Conservation (phyloP, 208 protist species). For the Balamuthia mandrillaris region DNA sequence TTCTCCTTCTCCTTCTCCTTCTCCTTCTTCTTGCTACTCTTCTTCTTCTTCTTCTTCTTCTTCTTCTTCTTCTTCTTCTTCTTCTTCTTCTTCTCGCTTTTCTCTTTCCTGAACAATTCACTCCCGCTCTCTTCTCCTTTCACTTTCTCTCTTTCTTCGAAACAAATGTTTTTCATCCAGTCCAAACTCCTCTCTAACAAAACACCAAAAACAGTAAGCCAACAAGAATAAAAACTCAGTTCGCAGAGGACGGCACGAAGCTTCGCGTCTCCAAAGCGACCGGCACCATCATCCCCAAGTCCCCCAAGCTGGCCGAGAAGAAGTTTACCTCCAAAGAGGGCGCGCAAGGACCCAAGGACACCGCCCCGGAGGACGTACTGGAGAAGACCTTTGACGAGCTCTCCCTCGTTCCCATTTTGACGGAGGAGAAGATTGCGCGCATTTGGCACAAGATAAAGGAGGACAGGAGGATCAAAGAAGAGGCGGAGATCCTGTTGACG, state of each 20-base stretch:
- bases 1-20: too few species aligned
- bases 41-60: neutral
- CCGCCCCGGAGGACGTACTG: neutral
- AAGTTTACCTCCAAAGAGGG: too few species aligned
- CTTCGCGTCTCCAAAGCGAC: neutral
- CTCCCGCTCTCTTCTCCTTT: too few species aligned
- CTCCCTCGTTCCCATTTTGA: neutral
- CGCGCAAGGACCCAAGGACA: neutral
- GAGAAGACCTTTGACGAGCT: constrained; percentile 4
- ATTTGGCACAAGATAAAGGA: too few species aligned
- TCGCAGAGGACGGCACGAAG: neutral
- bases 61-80: neutral
- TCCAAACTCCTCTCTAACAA: too few species aligned
- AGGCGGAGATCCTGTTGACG: too few species aligned
- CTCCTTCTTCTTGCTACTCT: too few species aligned
- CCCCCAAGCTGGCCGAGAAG: neutral
- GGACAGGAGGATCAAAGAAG: too few species aligned
- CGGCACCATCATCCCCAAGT: constrained; percentile 25
- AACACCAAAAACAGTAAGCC: neutral
- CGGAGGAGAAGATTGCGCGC: neutral
- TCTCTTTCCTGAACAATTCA: neutral
- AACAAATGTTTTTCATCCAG: too few species aligned
- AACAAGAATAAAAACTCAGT: neutral
- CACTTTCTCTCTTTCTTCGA: too few species aligned
- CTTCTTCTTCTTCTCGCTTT: neutral